phyloP scores from a whole-genome alignment of 495 filamentous ascomycete species.

The Stereocaulon alpinum region DNA sequence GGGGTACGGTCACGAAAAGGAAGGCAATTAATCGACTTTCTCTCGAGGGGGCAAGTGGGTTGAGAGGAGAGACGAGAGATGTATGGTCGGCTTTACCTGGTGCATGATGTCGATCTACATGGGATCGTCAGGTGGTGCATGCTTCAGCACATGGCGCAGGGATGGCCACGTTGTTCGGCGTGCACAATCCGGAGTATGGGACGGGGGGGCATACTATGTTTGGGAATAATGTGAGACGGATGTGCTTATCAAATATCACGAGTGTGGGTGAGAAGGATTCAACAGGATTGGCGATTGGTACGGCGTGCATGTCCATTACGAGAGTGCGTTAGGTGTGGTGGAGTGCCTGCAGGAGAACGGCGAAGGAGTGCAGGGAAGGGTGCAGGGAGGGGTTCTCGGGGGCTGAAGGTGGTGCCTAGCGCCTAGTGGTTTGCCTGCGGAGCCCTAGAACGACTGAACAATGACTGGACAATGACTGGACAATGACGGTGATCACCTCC shows the following conservation, averaged over 20 bases:
- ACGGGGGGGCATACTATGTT: conserved; percentile 3
- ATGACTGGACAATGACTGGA: too few species aligned
- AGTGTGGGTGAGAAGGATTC: background rate
- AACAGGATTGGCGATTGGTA: background rate
- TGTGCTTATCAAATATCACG: background rate
- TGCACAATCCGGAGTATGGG: background rate
- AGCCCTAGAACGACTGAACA: background rate
- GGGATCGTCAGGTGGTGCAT: conserved; percentile 13
- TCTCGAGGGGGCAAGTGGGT: background rate
- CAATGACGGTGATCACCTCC: conserved; percentile 7
- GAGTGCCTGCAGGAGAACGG: background rate
- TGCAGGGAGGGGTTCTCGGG: background rate
- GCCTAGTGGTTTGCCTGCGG: background rate
- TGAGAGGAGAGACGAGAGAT: background rate
- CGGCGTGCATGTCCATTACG: background rate
- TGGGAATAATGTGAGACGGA: background rate
- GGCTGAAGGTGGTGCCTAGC: background rate
- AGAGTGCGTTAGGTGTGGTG: background rate
- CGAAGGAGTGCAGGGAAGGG: background rate
- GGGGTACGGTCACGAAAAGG: background rate
- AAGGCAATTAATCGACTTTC: background rate
- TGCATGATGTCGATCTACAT: conserved; percentile 4
- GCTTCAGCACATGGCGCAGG: conserved; percentile 16
- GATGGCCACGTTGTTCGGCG: conserved; percentile 16
- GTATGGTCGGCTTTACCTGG: conserved; percentile 1